Conservation (phyloP, 2,329 filamentous ascomycete species). For the Ophiocordyceps unilateralis region DNA sequence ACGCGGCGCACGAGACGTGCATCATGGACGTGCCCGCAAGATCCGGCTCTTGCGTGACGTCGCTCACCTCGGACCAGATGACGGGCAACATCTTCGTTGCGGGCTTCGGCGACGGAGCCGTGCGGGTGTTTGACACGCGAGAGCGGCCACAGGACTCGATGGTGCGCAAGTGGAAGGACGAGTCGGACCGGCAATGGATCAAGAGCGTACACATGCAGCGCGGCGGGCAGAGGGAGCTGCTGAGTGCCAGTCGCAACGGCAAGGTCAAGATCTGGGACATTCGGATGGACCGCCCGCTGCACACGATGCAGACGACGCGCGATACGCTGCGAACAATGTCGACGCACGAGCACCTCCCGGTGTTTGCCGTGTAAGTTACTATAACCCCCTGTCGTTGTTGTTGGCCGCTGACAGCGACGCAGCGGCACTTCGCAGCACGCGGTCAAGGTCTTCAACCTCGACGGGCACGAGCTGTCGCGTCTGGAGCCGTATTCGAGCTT, state of each 20-base stretch:
- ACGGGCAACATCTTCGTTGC: slow-evolving; percentile 92
- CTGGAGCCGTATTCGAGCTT: slow-evolving; percentile 86
- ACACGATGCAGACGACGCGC: slow-evolving; percentile 55
- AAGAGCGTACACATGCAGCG: slow-evolving; percentile 94
- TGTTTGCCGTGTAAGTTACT: slow-evolving; percentile 87
- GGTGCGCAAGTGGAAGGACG: slow-evolving; percentile 94
- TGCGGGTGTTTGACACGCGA: slow-evolving; percentile 86
- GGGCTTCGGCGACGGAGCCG: slow-evolving; percentile 87
- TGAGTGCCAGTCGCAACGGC: slow-evolving; percentile 81
- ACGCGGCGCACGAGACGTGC: slow-evolving; percentile 83
- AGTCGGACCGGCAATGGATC: slow-evolving; percentile 73
- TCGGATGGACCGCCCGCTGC: slow-evolving; percentile 62
- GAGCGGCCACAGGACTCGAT: slow-evolving; percentile 72
- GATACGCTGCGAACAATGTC: slow-evolving; percentile 71
- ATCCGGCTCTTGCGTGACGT: slow-evolving; percentile 89
- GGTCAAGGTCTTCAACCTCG: slow-evolving; percentile 86
- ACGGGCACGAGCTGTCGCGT: slow-evolving; percentile 59
- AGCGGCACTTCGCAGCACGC: slow-evolving; percentile 78
- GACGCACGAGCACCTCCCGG: slow-evolving; percentile 89
- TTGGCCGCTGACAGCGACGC: slow-evolving; percentile 4
- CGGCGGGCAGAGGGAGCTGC: slow-evolving; percentile 76
- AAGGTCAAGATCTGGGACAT: slow-evolving; percentile 96
- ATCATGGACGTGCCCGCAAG: slow-evolving; percentile 86
- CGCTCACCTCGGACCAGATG: slow-evolving; percentile 91
- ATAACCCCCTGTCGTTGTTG: neutral